Evolutionary conservation across 164 flowering plant genomes (phyloP).

Genomic region (Stephania japonica): DNA sequence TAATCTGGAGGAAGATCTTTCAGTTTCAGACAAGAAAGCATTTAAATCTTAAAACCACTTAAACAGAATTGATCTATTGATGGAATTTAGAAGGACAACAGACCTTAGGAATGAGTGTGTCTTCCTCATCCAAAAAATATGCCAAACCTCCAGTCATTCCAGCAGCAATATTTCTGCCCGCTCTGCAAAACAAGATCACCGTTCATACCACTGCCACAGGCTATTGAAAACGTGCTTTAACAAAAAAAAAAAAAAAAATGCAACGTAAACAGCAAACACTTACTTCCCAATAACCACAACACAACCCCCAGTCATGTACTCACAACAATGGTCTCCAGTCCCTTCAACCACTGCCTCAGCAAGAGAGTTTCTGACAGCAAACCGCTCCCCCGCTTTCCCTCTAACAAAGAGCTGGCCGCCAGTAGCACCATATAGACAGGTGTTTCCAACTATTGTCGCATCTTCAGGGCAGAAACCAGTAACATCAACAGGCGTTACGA

Average conservation of each 20-base stretch:
- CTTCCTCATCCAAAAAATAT: constrained; percentile 90
- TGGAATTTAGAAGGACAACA: constrained; percentile 10
- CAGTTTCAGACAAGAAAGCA: not conserved
- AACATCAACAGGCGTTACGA: constrained; percentile 72
- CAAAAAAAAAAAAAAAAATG: not conserved
- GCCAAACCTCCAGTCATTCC: constrained; percentile 99
- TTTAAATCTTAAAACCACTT: not conserved
- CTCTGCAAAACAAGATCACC: constrained; percentile 40
- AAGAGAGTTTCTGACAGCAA: constrained; percentile 97
- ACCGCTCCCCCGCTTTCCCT: constrained; percentile 97
- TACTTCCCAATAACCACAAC: constrained; percentile 95
- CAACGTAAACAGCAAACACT: constrained; percentile 26
- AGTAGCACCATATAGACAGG: constrained; percentile 96
- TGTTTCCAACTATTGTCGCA: constrained; percentile 93
- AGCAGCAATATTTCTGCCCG: constrained; percentile 96
- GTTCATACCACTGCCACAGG: not conserved
- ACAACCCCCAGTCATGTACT: constrained; percentile 99
- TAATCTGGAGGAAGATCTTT: not conserved
- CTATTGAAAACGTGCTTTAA: not conserved
- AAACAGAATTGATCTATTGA: too few species aligned
- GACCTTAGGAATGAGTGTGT: constrained; percentile 90
- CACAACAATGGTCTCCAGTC: constrained; percentile 96
- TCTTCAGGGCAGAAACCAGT: constrained; percentile 87
- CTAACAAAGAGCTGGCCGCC: constrained; percentile 91
- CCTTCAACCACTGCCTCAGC: constrained; percentile 96